A percentile compares a stretch with the other conserved stretches of the same genome.
These are phyloP conservation scores for Termitomyces sp. DNA, from an alignment of 768 basidiomycete species.

Conservation along the genomic window DNA sequence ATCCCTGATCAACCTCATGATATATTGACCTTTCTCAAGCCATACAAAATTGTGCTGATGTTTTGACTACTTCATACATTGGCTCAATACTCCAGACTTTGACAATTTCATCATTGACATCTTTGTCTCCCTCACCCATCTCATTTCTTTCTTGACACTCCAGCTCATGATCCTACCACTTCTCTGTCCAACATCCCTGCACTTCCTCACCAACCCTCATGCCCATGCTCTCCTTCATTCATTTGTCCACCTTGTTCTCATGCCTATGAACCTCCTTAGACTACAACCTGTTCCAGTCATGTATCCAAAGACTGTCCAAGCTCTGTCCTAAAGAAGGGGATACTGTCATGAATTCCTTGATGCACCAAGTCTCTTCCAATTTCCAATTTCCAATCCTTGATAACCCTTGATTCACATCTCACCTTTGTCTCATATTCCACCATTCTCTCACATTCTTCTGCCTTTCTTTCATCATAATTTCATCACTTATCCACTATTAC, in stretches of 20 bases:
- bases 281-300: slow-evolving; percentile 18
- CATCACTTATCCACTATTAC: too few species aligned
- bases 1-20: not conserved
- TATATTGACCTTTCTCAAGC: too few species aligned
- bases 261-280: slow-evolving; percentile 14
- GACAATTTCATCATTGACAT: slow-evolving; percentile 5
- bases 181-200: not conserved
- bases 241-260: too few species aligned
- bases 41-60: not conserved
- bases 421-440: too few species aligned
- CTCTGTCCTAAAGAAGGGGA: slow-evolving; percentile 6
- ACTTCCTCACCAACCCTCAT: too few species aligned
- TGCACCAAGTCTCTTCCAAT: not conserved
- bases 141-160: not conserved
- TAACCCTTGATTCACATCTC: too few species aligned
- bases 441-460: too few species aligned
- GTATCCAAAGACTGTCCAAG: slow-evolving; percentile 6
- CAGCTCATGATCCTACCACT: not conserved
- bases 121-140: slow-evolving; percentile 3
- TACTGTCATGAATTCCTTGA: not conserved
- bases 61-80: slow-evolving; percentile 7
- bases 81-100: slow-evolving; percentile 1
- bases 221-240: not conserved
- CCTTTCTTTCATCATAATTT: too few species aligned
- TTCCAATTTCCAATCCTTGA: not conserved